Conservation (phyloP, 257 asterid species). For the Dorcoceras hygrometricum region DNA sequence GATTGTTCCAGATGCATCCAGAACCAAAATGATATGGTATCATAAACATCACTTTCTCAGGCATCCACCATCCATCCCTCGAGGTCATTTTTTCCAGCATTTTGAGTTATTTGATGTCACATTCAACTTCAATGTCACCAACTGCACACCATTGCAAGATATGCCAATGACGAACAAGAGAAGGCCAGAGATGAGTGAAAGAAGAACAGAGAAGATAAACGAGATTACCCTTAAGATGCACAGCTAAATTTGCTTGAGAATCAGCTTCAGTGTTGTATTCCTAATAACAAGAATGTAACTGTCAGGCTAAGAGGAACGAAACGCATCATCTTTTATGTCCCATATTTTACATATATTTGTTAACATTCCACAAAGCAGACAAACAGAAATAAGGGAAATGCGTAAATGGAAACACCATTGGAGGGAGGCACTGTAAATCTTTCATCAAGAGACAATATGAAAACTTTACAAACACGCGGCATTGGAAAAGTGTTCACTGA, state of each 20-base stretch:
- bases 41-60: slow-evolving; percentile 17
- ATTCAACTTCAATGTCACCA: slow-evolving; percentile 76
- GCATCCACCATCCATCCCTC: slow-evolving; percentile 21
- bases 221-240: background rate
- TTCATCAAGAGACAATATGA: background rate
- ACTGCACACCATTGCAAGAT: slow-evolving; percentile 42
- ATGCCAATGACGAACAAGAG: slow-evolving; percentile 12
- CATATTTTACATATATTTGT: background rate
- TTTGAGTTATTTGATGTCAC: slow-evolving; percentile 42
- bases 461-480: background rate
- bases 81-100: slow-evolving; percentile 11
- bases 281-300: background rate
- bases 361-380: background rate
- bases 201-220: background rate
- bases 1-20: slow-evolving; percentile 17
- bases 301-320: slow-evolving; percentile 20
- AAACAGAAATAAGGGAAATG: background rate
- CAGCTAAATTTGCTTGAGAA: background rate
- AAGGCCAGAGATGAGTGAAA: background rate
- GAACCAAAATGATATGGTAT: slow-evolving; percentile 20
- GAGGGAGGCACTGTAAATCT: background rate
- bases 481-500: background rate
- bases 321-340: background rate
- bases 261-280: background rate
- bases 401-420: background rate